Evolutionary conservation across 352 stramenopile species (phyloP).

Genomic region (Phytophthora cajani): DNA sequence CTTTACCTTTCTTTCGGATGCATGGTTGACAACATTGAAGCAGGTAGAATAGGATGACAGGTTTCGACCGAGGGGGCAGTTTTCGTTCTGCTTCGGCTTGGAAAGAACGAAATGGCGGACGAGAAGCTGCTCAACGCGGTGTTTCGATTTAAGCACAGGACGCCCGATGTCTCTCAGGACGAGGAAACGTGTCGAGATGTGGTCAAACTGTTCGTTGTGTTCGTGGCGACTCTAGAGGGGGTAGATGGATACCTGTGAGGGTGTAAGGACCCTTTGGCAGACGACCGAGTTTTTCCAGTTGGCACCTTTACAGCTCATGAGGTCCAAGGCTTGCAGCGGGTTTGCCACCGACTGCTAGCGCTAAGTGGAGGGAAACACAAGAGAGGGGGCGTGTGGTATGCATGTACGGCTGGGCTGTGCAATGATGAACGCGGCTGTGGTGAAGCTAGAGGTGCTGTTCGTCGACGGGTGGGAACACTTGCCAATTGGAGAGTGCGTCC

Average conservation of each 20-base stretch:
- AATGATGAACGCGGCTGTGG: constrained; percentile 22
- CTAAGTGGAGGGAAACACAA: not conserved
- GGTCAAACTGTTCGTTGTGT: constrained; percentile 25
- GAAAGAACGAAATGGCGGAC: constrained; percentile 1
- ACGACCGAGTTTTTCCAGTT: constrained; percentile 36
- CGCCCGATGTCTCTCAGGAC: constrained; percentile 39
- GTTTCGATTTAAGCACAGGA: constrained; percentile 56
- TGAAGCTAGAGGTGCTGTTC: constrained; percentile 49
- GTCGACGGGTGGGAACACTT: constrained; percentile 50
- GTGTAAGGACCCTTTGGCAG: constrained; percentile 12
- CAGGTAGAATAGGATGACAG: not conserved
- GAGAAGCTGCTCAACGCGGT: constrained; percentile 38
- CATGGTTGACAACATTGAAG: not conserved
- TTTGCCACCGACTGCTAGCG: not conserved
- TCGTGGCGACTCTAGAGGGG: constrained; percentile 21
- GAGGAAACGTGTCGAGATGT: constrained; percentile 31
- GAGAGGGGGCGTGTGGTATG: constrained; percentile 41
- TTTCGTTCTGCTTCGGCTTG: not conserved
- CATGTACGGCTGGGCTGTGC: constrained; percentile 54
- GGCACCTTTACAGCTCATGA: constrained; percentile 35
- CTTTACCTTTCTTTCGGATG: too few species aligned
- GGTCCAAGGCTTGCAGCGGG: constrained; percentile 24
- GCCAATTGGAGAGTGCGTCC: constrained; percentile 31
- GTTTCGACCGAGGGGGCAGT: not conserved
- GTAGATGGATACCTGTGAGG: constrained; percentile 16